Evolutionary conservation across 352 stramenopile genomes (phyloP).

Genomic region (Phytopythium oedochilum): DNA sequence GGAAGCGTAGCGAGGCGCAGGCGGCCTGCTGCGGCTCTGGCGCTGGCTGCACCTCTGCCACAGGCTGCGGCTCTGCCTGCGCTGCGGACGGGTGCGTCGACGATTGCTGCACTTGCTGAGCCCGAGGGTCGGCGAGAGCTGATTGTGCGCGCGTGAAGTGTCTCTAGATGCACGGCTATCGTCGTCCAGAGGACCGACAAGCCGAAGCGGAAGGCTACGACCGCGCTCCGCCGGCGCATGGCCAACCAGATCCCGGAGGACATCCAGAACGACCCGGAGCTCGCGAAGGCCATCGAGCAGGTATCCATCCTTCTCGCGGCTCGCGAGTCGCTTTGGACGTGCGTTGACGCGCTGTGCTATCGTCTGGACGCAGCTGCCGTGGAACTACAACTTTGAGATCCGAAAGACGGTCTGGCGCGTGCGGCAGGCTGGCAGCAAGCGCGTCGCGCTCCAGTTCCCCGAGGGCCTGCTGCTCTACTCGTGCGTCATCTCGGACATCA

Average conservation of each 20-base stretch:
- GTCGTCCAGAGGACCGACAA: slow-evolving; percentile 21
- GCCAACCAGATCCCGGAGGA: slow-evolving; percentile 88
- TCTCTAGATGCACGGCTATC: slow-evolving; percentile 21
- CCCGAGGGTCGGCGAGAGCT: too few species aligned
- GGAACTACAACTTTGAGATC: slow-evolving; percentile 99
- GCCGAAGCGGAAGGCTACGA: slow-evolving; percentile 58
- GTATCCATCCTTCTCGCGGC: slow-evolving; percentile 6
- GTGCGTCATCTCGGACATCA: slow-evolving; percentile 97
- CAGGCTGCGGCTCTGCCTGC: too few species aligned
- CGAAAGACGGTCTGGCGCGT: slow-evolving; percentile 97
- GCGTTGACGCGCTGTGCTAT: not conserved
- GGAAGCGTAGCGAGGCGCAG: slow-evolving; percentile 15
- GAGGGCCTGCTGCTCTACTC: slow-evolving; percentile 98
- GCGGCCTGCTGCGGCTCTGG: not conserved
- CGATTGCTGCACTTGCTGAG: not conserved
- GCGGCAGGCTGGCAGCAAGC: slow-evolving; percentile 79
- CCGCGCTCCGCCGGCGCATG: slow-evolving; percentile 60
- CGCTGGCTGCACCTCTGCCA: not conserved
- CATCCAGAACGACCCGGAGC: slow-evolving; percentile 84
- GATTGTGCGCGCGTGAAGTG: too few species aligned
- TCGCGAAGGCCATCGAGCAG: slow-evolving; percentile 91
- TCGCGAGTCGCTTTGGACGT: not conserved
- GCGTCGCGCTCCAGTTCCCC: slow-evolving; percentile 98
- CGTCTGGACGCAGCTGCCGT: slow-evolving; percentile 69
- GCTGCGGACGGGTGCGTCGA: not conserved